Evolutionary conservation across 2,329 filamentous ascomycete species (phyloP), one percentile per base, ranked within the genome.

Genomic region (Aspergillus brasiliensis): DNA sequence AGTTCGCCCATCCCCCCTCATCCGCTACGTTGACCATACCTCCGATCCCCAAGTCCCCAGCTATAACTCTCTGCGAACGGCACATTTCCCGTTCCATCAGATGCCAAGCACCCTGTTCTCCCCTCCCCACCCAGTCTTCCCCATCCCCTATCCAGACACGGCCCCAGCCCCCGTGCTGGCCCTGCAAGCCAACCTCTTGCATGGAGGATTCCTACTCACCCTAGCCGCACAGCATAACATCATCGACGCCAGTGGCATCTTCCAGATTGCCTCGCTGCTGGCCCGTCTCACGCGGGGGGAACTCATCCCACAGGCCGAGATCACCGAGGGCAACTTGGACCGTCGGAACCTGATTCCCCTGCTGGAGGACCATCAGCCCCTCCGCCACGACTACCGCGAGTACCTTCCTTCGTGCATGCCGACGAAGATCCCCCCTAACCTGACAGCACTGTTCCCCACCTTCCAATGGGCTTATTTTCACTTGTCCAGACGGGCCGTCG

Each of bases 91-190:
- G 1, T 64, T 71, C 11, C 58, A 56, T 6, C 71, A 74, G 69
- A 65, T 78, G 5, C 71, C 75, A 27, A 70, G 65, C 3, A 56
- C 66, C 11, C 34, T 73, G 5, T 62, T 78, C 7, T 62, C 63
- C 3, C 70, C 70, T 3, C 58, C 61, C 2, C 65, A 65, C 8
- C 67, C 66, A 8, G 67, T 66, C 1, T 70, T 75, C 47, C 73
- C 73, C 2, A 46, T 65, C 51, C 55, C 57, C 15, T 72, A 75
- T 57, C 63, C 51, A 2, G 60, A 68, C 15, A 46, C n/a, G 8
- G 11, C 28, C 5, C 38, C 63, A 0, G 57, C 60, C 8, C 68
- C 67, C 1, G 66, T 69, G 2, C 44, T 73, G 7, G 67, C 65
- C n/a, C 56, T 72, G 8, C 69, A 73, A 54, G 66, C 62, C 19